These are phyloP conservation scores for Dendrobium huoshanense DNA, from an alignment of 106 monocot genomes.

Conservation along the genomic window DNA sequence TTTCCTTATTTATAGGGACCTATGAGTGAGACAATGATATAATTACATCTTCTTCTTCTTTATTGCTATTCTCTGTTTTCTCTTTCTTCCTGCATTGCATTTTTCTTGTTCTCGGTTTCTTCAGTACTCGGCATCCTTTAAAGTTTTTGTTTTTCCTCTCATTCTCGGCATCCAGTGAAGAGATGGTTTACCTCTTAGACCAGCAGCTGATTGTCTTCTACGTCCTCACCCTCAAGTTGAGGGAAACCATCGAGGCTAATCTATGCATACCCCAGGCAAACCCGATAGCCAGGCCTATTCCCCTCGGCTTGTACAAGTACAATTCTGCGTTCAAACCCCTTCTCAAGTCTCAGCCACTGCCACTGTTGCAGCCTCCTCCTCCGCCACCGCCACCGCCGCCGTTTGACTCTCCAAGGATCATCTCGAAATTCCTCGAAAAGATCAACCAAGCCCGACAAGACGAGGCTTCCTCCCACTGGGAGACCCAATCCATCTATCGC, in stretches of 20 bases:
- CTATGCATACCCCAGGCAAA: background rate
- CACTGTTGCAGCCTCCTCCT: background rate
- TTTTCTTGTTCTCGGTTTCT: no score
- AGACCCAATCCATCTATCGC: no score
- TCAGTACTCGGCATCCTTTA: no score
- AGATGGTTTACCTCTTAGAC: conserved; percentile 86
- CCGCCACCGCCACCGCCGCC: background rate
- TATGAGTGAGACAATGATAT: no score
- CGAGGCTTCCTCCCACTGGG: no score
- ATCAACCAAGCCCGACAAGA: conserved; percentile 34
- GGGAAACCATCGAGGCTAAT: conserved; percentile 34
- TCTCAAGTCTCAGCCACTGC: background rate
- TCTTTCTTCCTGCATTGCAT: no score
- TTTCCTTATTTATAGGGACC: no score
- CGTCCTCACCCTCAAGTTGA: conserved; percentile 75
- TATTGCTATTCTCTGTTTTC: no score
- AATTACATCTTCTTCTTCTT: no score
- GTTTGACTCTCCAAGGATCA: no score
- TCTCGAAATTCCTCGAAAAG: conserved; percentile 19
- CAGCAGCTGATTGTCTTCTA: conserved; percentile 71
- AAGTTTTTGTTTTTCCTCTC: no score
- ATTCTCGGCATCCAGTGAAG: background rate
- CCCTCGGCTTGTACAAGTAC: conserved; percentile 9
- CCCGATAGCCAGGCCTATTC: background rate
- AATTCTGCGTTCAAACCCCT: conserved; percentile 3